Base-by-base conservation (phyloP, 139 green algal genomes). In the Eudorina sp. region DNA sequence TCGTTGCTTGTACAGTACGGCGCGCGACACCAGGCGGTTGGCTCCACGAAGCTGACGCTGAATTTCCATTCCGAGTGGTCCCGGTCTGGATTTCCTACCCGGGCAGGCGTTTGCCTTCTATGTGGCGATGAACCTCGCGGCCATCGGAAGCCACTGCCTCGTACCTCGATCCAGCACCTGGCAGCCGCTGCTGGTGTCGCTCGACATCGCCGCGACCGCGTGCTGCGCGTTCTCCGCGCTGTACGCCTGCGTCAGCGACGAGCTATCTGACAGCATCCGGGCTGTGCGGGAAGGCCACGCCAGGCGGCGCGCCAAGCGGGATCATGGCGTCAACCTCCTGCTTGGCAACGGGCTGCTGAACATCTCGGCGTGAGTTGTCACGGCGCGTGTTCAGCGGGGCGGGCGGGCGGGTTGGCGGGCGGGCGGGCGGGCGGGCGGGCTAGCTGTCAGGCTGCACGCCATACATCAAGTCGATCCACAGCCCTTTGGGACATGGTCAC, bases 71-170 rank as follows among this genome's bases (percentile, higher is more conserved):
- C n/a, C n/a, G n/a, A n/a, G n/a, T n/a, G n/a, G n/a, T n/a, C n/a
- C n/a, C n/a, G n/a, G n/a, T n/a, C n/a, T n/a, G n/a, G n/a, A n/a
- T n/a, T n/a, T n/a, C 55, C 21, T 68, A 68, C 11, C 36, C 68
- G 11, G 27, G 8, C 16, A 68, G 75, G 51, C 75, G 14, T 34
- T 83, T 21, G 48, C 18, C 34, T 83, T 69, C 34, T 83, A 70
- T 51, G 31, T 18, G 2, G 6, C 31, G 14, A 83, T 83, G 75
- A 69, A 68, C 75, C 9, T 36, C 8, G 48, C 75, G 1, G 75
- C 75, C 18, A 31, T 83, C 3, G 48, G 5, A 13, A 66, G 75
- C 53, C 75, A 83, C 75, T 83, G 75, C 75, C 75, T 83, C 25
- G 2, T 69, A 38, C 51, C 46, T 3, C 51, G 75, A 34, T 51